phyloP scores from a whole-genome alignment of 345 rosid species.

The Carallia brachiata region DNA sequence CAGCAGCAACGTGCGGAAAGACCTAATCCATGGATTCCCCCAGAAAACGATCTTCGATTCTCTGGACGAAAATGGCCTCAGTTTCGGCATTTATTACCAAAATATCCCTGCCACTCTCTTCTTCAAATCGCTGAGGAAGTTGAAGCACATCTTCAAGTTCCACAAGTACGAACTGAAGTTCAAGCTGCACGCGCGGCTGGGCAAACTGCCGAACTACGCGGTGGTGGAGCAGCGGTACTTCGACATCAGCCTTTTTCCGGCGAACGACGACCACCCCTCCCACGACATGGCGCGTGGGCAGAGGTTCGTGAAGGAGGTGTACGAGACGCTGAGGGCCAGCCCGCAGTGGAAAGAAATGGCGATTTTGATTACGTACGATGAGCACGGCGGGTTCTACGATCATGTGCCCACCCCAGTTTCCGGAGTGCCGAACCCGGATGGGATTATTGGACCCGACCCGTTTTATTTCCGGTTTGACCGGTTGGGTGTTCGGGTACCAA shows the following conservation, averaged over 20 bases:
- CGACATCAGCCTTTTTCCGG: constrained; percentile 60
- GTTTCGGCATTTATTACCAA: constrained; percentile 90
- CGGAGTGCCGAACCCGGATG: constrained; percentile 88
- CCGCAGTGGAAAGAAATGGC: constrained; percentile 99
- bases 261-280: constrained; percentile 96
- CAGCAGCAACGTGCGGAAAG: constrained; percentile 76
- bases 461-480: constrained; percentile 84
- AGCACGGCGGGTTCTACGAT: constrained; percentile 97
- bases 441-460: constrained; percentile 87
- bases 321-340: constrained; percentile 80
- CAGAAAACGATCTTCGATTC: constrained; percentile 93
- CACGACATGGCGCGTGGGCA: constrained; percentile 90
- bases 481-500: constrained; percentile 91
- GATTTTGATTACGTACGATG: constrained; percentile 82
- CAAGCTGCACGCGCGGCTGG: constrained; percentile 62
- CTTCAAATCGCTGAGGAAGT: constrained; percentile 64
- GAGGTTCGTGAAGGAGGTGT: constrained; percentile 89
- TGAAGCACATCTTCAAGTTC: constrained; percentile 64
- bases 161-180: constrained; percentile 64
- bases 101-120: constrained; percentile 93
- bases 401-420: constrained; percentile 88
- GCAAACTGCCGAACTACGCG: constrained; percentile 75
- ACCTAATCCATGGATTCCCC: constrained; percentile 85
- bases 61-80: constrained; percentile 74
- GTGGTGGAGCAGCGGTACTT: constrained; percentile 92